Evolutionary conservation across 495 filamentous ascomycete genomes (phyloP), one percentile per base, ranked within the genome.

Genomic region (Penicillium lagena): DNA sequence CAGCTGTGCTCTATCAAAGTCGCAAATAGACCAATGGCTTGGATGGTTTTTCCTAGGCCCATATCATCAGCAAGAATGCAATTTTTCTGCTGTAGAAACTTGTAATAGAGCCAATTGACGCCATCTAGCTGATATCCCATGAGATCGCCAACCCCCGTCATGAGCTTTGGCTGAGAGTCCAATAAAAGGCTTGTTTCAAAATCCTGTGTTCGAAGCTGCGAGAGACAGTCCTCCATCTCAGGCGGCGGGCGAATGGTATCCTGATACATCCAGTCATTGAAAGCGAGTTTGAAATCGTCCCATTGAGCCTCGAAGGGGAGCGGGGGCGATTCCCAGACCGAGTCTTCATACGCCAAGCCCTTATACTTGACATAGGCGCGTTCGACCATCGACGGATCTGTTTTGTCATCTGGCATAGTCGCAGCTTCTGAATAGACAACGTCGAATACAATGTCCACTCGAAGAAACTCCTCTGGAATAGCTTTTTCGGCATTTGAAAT

Each of bases 21-120:
- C 4, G 90, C 82, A 22, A 98, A 75, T 59, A 97, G 90, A 0
- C 89, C 79, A 51, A 98, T 95, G 42, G 97, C 89, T 56, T 97
- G 90, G 52, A 89, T 95, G 0, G 93, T 98, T 71, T 98, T 98
- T 10, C 93, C 93, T 7, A 97, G 75, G 35, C 93, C 93, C 93
- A 98, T 98, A 51, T 98, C 93, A 59, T 98, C 93, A 0, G 93
- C 94, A 11, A 98, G 71, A 48, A 98, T 97, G 37, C 90, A 86
- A 44, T 85, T 88, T 42, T 90, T 67, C 13, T 81, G 73, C 34
- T 87, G 81, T 36, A 83, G 66, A 52, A 86, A 95, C 29, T 97
- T 71, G 17, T 96, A 63, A 36, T 78, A 75, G 38, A 97, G 71
- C 94, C 94, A 98, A 55, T 97, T 98, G 29, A 98, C 75, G 14